Percentiles rank a stretch among this genome's conserved stretches.
phyloP scores from a whole-genome alignment of 2,329 filamentous ascomycete species.

The Claviceps purpurea region DNA sequence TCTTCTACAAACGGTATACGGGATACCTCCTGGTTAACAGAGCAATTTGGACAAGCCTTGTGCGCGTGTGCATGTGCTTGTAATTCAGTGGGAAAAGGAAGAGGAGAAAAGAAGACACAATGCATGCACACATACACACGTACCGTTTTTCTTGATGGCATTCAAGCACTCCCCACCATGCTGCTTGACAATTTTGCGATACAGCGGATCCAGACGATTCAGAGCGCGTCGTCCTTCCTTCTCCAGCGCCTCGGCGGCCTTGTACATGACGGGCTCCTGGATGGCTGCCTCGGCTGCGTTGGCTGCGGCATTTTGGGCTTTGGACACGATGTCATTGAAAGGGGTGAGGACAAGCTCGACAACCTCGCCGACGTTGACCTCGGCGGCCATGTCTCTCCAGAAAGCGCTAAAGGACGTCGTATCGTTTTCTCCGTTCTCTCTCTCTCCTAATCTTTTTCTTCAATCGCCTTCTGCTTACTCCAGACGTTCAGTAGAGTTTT shows the following conservation, averaged over 20 bases:
- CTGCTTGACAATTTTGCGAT: slow-evolving; percentile 32
- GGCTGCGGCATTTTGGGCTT: slow-evolving; percentile 31
- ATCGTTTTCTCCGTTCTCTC: neutral
- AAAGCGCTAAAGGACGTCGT: neutral
- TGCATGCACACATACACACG: slow-evolving; percentile 7
- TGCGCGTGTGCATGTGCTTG: neutral
- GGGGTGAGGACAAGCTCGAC: slow-evolving; percentile 33
- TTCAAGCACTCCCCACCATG: slow-evolving; percentile 37
- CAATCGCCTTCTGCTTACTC: too few species aligned
- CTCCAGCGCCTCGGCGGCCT: slow-evolving; percentile 31
- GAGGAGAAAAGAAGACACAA: neutral
- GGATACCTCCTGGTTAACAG: neutral
- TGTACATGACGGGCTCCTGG: slow-evolving; percentile 29
- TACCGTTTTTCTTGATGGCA: slow-evolving; percentile 40
- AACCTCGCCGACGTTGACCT: slow-evolving; percentile 23
- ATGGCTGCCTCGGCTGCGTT: slow-evolving; percentile 37
- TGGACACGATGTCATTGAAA: slow-evolving; percentile 39
- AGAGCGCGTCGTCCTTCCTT: slow-evolving; percentile 36
- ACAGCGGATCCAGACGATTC: slow-evolving; percentile 38
- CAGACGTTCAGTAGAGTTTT: too few species aligned
- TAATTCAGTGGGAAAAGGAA: neutral
- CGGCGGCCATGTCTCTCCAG: neutral
- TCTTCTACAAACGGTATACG: slow-evolving; percentile 24
- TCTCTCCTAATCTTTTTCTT: neutral
- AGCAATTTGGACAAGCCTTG: neutral